These are phyloP conservation scores for Sarcodon aspratus DNA, from an alignment of 768 basidiomycete genomes.

Conservation along the genomic window DNA sequence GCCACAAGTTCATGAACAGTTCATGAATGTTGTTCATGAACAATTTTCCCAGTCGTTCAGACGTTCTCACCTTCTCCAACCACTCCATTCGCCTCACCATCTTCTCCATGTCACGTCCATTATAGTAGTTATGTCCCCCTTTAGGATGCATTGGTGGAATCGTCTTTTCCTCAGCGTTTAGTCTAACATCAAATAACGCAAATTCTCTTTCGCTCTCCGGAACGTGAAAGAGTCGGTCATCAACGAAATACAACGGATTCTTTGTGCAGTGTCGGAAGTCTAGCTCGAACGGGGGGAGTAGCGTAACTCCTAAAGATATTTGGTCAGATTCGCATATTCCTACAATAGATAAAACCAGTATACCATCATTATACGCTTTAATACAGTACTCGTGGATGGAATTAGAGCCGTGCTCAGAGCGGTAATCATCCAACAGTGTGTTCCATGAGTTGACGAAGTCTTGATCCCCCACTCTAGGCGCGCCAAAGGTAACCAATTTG, in stretches of 20 bases:
- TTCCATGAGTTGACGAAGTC: conserved; percentile 31
- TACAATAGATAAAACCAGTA: not conserved
- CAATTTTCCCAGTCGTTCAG: no score
- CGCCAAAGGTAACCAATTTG: conserved; percentile 37
- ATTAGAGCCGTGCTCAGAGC: conserved; percentile 21
- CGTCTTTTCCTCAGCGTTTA: conserved; percentile 7
- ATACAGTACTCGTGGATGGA: conserved; percentile 35
- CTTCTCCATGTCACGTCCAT: conserved; percentile 39
- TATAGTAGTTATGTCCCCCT: conserved; percentile 58
- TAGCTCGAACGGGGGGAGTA: conserved; percentile 38
- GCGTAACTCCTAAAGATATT: conserved; percentile 33
- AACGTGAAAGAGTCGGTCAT: conserved; percentile 34
- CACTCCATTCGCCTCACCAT: conserved; percentile 28
- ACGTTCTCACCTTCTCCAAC: conserved; percentile 28
- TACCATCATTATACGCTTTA: conserved; percentile 48
- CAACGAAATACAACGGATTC: conserved; percentile 36
- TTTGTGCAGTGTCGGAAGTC: conserved; percentile 43
- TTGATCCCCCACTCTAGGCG: conserved; percentile 37
- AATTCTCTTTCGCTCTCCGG: conserved; percentile 35
- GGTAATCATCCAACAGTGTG: conserved; percentile 22
- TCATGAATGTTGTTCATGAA: no score
- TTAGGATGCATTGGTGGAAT: conserved; percentile 26
- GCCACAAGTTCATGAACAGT: no score
- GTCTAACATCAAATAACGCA: conserved; percentile 25
- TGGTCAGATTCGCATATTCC: not conserved